Percentiles rank a stretch among this genome's conserved stretches.
These are phyloP conservation scores for Gynochthodes officinalis DNA, from an alignment of 257 asterid species.

Conservation along the genomic window DNA sequence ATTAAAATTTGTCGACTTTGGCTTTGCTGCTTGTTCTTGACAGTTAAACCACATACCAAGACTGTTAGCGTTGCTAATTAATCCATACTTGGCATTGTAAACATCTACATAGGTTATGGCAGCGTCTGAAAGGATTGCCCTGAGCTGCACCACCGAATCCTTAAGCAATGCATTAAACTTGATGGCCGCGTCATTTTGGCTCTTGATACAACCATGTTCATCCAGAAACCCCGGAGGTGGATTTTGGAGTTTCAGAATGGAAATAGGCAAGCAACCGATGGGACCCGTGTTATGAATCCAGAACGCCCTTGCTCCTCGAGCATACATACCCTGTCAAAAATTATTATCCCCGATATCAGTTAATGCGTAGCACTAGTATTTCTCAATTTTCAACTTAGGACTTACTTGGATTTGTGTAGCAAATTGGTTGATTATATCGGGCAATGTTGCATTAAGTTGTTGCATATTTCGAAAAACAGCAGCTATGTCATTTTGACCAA, in stretches of 20 bases:
- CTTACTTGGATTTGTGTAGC: conserved; percentile 47
- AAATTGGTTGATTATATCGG: conserved; percentile 33
- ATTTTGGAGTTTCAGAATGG: conserved; percentile 25
- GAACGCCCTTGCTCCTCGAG: conserved; percentile 54
- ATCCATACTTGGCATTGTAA: conserved; percentile 55
- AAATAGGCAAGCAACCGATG: conserved; percentile 56
- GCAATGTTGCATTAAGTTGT: conserved; percentile 31
- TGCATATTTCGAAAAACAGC: conserved; percentile 24
- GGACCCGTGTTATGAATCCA: conserved; percentile 87
- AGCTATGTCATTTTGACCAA: conserved; percentile 68
- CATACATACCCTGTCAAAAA: conserved; percentile 39
- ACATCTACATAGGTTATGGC: conserved; percentile 57
- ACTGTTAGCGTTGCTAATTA: conserved; percentile 44
- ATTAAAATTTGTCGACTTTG: too few relatives aligned
- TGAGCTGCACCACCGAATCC: conserved; percentile 33
- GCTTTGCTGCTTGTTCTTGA: too few relatives aligned
- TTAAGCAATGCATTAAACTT: conserved; percentile 48
- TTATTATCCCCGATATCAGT: background rate
- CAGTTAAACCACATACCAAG: too few relatives aligned
- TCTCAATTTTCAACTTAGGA: background rate
- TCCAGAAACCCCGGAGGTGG: conserved; percentile 21
- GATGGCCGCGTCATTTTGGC: conserved; percentile 47
- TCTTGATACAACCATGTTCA: conserved; percentile 49
- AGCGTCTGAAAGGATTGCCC: conserved; percentile 41
- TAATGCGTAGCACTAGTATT: background rate